Evolutionary conservation across 805 yeast genomes (phyloP).

Genomic region (Starmerella floricola): DNA sequence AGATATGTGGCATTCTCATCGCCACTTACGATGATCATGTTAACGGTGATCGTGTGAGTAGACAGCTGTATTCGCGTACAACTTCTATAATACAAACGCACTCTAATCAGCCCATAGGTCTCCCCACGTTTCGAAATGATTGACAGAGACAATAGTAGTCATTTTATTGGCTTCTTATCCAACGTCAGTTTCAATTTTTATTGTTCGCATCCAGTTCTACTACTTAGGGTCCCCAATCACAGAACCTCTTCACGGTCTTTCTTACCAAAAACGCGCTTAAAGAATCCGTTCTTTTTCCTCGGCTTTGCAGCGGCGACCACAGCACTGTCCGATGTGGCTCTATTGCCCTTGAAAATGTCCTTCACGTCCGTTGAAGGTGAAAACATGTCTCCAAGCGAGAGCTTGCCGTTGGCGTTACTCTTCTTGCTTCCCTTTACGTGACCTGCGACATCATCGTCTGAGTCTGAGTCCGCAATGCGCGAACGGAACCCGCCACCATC

Average conservation of each 20-base stretch:
- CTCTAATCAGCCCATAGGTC: not conserved
- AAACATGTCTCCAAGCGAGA: constrained; percentile 22
- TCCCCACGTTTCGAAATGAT: not conserved
- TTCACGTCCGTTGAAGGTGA: constrained; percentile 26
- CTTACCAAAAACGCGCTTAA: constrained; percentile 20
- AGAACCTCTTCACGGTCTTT: not conserved
- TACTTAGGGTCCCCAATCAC: not conserved
- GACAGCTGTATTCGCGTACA: no score
- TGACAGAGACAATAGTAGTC: no score
- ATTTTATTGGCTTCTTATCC: no score
- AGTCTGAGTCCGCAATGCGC: constrained; percentile 28
- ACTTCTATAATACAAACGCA: not conserved
- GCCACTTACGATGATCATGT: no score
- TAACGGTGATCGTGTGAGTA: no score
- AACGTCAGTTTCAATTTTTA: no score
- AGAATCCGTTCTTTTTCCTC: constrained; percentile 17
- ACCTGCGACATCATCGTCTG: constrained; percentile 24
- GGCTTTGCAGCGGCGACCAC: constrained; percentile 4
- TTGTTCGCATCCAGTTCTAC: no score
- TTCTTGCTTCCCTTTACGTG: no score
- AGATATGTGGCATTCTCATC: no score
- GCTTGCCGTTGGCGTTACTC: constrained; percentile 6
- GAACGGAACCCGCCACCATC: constrained; percentile 20
- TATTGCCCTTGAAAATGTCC: constrained; percentile 19
- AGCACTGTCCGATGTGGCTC: constrained; percentile 14